Evolutionary conservation across 2,329 filamentous ascomycete species (phyloP).

Genomic region (Botrytis galanthina): DNA sequence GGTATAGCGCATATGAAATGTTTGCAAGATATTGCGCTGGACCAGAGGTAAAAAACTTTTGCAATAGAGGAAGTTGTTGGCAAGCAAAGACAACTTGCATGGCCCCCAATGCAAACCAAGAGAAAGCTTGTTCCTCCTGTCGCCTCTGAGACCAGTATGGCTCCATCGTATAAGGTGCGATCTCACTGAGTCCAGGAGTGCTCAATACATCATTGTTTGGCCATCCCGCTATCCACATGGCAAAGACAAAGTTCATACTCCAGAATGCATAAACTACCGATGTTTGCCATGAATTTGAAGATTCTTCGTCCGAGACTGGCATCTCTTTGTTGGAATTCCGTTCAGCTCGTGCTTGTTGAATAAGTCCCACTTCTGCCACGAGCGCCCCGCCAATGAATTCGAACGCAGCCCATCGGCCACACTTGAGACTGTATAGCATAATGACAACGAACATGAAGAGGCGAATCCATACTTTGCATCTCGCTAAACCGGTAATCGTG

Average conservation of each 20-base stretch:
- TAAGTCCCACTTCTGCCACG: conserved; percentile 45
- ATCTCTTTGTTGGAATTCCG: conserved; percentile 23
- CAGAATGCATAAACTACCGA: conserved; percentile 29
- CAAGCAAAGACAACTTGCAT: conserved; percentile 36
- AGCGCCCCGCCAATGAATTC: conserved; percentile 50
- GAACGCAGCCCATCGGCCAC: conserved; percentile 34
- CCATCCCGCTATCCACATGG: conserved; percentile 36
- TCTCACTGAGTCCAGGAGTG: conserved; percentile 28
- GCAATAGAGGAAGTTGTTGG: conserved; percentile 41
- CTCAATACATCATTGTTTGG: conserved; percentile 32
- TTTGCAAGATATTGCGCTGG: conserved; percentile 55
- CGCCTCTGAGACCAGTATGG: conserved; percentile 31
- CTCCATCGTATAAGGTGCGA: conserved; percentile 31
- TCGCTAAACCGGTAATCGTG: conserved; percentile 32
- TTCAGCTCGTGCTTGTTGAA: conserved; percentile 32
- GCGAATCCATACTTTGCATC: conserved; percentile 31
- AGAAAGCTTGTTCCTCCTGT: conserved; percentile 22
- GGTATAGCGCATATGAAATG: conserved; percentile 57
- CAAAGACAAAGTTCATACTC: conserved; percentile 30
- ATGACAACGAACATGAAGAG: conserved; percentile 30
- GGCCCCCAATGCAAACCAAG: conserved; percentile 36
- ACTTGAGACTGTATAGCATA: conserved; percentile 32
- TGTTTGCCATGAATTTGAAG: conserved; percentile 10
- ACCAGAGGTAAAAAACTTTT: conserved; percentile 47
- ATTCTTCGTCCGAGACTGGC: not conserved